These are phyloP conservation scores for Madurella fahalii DNA, from an alignment of 2,329 filamentous ascomycete genomes.

Conservation along the genomic window DNA sequence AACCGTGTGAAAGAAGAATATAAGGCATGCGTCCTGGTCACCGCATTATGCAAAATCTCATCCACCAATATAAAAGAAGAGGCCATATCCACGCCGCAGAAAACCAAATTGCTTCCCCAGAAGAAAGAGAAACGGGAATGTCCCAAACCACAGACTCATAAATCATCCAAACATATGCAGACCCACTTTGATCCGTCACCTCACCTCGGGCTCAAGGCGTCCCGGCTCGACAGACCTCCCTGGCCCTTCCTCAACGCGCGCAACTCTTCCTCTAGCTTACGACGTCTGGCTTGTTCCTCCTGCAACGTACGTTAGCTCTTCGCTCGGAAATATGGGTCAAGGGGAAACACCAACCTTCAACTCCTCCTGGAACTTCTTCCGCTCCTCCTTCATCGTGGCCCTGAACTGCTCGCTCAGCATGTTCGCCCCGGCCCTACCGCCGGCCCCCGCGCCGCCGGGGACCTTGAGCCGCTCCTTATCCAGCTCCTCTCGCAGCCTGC, in stretches of 20 bases:
- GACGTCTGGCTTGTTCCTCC: conserved; percentile 47
- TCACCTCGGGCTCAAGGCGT: conserved; percentile 31
- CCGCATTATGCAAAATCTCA: no score
- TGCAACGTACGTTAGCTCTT: conserved; percentile 26
- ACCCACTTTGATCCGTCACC: not conserved
- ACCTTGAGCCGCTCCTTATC: conserved; percentile 46
- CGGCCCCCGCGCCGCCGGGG: conserved; percentile 17
- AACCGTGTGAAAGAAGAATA: not conserved
- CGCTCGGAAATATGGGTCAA: not conserved
- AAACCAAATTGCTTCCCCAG: no score
- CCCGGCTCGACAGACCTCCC: conserved; percentile 38
- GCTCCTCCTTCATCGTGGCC: conserved; percentile 53
- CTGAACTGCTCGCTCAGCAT: conserved; percentile 56
- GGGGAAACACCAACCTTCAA: conserved; percentile 39
- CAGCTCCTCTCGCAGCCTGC: conserved; percentile 49
- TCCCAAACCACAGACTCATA: not conserved
- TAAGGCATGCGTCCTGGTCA: no score
- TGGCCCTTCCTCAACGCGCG: conserved; percentile 37
- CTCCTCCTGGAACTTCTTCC: conserved; percentile 54
- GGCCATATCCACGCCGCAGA: no score
- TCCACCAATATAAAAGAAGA: no score
- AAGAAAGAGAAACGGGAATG: not conserved
- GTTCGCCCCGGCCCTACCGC: conserved; percentile 41
- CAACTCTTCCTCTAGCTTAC: conserved; percentile 50
- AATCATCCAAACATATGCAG: not conserved